These are phyloP conservation scores for Fraxinus paxiana DNA, from an alignment of 305 asterid genomes.

Conservation along the genomic window DNA sequence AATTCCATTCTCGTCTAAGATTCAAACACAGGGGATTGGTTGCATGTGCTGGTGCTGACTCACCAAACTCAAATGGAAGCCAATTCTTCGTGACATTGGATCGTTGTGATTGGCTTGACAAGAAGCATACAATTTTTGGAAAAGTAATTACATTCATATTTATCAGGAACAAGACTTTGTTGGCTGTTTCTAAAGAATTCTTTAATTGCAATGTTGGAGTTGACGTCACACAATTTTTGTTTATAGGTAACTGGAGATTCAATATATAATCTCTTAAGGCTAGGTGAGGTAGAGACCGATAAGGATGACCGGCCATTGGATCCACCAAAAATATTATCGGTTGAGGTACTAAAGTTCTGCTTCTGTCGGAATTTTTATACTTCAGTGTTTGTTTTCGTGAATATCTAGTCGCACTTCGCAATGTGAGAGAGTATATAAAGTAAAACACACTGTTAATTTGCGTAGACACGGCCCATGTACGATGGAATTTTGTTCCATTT, in stretches of 20 bases:
- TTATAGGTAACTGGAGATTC: slow-evolving; percentile 87
- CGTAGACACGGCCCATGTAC: neutral
- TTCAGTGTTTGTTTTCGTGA: neutral
- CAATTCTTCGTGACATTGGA: slow-evolving; percentile 91
- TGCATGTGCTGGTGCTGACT: slow-evolving; percentile 79
- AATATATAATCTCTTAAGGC: slow-evolving; percentile 60
- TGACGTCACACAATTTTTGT: slow-evolving; percentile 18
- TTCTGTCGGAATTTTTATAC: slow-evolving; percentile 14
- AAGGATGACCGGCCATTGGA: slow-evolving; percentile 74
- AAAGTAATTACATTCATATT: slow-evolving; percentile 44
- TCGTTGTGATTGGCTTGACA: slow-evolving; percentile 82
- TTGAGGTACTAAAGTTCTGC: slow-evolving; percentile 56
- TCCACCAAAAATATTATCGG: slow-evolving; percentile 76
- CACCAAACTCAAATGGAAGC: slow-evolving; percentile 83
- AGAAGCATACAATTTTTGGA: slow-evolving; percentile 92
- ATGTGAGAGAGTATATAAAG: slow-evolving; percentile 1
- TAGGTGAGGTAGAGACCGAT: slow-evolving; percentile 83
- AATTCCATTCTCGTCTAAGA: slow-evolving; percentile 88
- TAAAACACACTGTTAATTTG: neutral
- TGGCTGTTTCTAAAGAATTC: neutral
- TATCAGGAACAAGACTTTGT: neutral
- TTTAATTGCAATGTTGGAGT: slow-evolving; percentile 20
- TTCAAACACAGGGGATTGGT: slow-evolving; percentile 95
- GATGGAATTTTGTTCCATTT: neutral
- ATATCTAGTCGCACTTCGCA: slow-evolving; percentile 5